A percentile compares a stretch with the other conserved stretches of the same genome.
phyloP scores from a whole-genome alignment of 2,329 filamentous ascomycete species.

The Venturiaceae sp. region DNA sequence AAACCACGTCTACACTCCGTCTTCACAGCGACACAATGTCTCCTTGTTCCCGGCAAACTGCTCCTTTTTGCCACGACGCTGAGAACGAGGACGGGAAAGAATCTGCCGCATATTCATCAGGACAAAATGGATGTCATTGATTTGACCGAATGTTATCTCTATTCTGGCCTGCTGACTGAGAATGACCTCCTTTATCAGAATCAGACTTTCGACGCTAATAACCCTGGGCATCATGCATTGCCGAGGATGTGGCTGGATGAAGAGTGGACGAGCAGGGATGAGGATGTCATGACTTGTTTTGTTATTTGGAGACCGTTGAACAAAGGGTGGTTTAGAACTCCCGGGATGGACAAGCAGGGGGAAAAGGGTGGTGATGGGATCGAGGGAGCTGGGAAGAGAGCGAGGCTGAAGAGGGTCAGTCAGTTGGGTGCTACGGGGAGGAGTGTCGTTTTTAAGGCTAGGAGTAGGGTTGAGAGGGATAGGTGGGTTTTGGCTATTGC shows the following conservation, averaged over 20 bases:
- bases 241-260: slow-evolving; percentile 52
- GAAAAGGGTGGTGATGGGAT: slow-evolving; percentile 20
- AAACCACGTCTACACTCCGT: slow-evolving; percentile 54
- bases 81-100: slow-evolving; percentile 43
- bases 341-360: slow-evolving; percentile 15
- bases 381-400: slow-evolving; percentile 25
- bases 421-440: slow-evolving; percentile 51
- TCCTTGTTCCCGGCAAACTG: slow-evolving; percentile 51
- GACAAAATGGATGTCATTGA: slow-evolving; percentile 49
- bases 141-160: slow-evolving; percentile 55
- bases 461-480: slow-evolving; percentile 55
- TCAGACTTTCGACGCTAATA: slow-evolving; percentile 53
- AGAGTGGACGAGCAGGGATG: slow-evolving; percentile 51
- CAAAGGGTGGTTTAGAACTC: slow-evolving; percentile 44
- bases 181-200: slow-evolving; percentile 55
- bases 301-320: slow-evolving; percentile 51
- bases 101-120: slow-evolving; percentile 51
- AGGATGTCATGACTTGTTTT: slow-evolving; percentile 57
- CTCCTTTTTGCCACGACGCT: slow-evolving; percentile 53
- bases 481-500: slow-evolving; percentile 58
- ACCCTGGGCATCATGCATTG: slow-evolving; percentile 48
- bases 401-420: slow-evolving; percentile 49
- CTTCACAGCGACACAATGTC: slow-evolving; percentile 50
- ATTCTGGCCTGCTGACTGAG: slow-evolving; percentile 53
- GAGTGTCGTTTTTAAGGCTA: slow-evolving; percentile 55